A percentile compares a stretch with the other conserved stretches of the same genome.
These are phyloP conservation scores for Diatrype stigma DNA, from an alignment of 2,329 filamentous ascomycete genomes.

Conservation along the genomic window DNA sequence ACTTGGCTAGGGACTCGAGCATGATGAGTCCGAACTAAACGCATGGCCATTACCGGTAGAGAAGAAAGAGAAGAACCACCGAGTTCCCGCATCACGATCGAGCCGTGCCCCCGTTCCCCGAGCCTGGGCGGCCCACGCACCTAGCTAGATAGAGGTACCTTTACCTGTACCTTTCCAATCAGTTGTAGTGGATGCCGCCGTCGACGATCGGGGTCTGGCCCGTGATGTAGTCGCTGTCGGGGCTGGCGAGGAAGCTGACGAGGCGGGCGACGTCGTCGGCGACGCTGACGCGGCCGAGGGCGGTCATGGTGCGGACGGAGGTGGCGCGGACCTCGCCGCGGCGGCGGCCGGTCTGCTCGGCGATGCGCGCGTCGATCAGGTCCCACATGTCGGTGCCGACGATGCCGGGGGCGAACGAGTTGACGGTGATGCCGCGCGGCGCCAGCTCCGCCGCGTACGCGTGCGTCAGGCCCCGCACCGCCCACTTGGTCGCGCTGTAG, in stretches of 20 bases:
- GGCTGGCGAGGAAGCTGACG: slow-evolving; percentile 57
- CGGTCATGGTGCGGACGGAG: slow-evolving; percentile 49
- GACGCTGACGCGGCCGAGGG: slow-evolving; percentile 52
- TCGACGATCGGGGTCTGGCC: slow-evolving; percentile 63
- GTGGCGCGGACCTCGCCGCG: slow-evolving; percentile 53
- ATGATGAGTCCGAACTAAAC: too few relatives aligned
- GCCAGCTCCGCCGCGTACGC: slow-evolving; percentile 65
- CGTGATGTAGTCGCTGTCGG: slow-evolving; percentile 60
- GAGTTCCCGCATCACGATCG: too few relatives aligned
- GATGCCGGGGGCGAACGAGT: slow-evolving; percentile 64
- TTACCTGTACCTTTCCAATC: too few relatives aligned
- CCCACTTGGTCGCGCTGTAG: slow-evolving; percentile 63
- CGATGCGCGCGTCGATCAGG: slow-evolving; percentile 58
- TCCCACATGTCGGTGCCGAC: slow-evolving; percentile 68
- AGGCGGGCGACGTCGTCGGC: slow-evolving; percentile 60
- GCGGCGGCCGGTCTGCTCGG: slow-evolving; percentile 43
- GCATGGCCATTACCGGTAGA: not conserved
- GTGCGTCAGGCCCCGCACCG: slow-evolving; percentile 62
- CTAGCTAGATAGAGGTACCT: too few relatives aligned
- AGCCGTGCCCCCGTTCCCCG: too few relatives aligned
- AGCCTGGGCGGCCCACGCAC: too few relatives aligned
- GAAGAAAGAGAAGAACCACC: too few relatives aligned
- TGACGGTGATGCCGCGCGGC: slow-evolving; percentile 59
- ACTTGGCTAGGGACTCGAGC: too few relatives aligned
- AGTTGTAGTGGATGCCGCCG: slow-evolving; percentile 51